Evolutionary conservation across 352 stramenopile genomes (phyloP).

Genomic region (Globisporangium viniferum): DNA sequence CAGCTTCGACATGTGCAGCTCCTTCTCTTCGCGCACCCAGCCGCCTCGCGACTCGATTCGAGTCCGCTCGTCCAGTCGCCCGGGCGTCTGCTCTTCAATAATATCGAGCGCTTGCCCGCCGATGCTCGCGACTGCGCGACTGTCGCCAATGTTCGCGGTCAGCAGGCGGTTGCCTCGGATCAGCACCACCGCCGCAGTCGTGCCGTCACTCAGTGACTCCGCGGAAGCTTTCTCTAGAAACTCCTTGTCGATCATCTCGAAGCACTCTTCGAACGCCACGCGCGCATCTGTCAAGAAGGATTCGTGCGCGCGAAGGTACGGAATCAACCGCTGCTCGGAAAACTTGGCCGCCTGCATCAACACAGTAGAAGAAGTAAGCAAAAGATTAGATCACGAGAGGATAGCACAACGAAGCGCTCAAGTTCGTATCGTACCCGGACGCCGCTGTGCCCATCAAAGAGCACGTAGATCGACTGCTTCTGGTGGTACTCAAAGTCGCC

Average conservation of each 20-base stretch:
- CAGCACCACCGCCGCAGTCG: slow-evolving; percentile 73
- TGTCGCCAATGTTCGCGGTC: slow-evolving; percentile 87
- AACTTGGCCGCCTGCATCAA: slow-evolving; percentile 62
- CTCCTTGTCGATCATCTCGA: slow-evolving; percentile 72
- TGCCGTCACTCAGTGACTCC: slow-evolving; percentile 73
- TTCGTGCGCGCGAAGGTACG: slow-evolving; percentile 72
- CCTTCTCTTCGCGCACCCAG: slow-evolving; percentile 56
- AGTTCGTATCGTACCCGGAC: slow-evolving; percentile 45
- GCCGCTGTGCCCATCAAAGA: slow-evolving; percentile 85
- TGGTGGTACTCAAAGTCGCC: slow-evolving; percentile 32
- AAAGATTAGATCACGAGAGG: neutral
- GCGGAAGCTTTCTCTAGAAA: slow-evolving; percentile 62
- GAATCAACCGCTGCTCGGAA: slow-evolving; percentile 61
- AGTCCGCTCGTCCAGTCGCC: slow-evolving; percentile 60
- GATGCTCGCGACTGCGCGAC: slow-evolving; percentile 80
- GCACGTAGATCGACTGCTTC: slow-evolving; percentile 70
- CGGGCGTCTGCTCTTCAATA: slow-evolving; percentile 85
- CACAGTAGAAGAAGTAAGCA: neutral
- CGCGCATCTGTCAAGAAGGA: slow-evolving; percentile 56
- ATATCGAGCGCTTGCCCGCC: slow-evolving; percentile 78
- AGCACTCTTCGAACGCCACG: slow-evolving; percentile 69
- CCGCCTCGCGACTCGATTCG: slow-evolving; percentile 74
- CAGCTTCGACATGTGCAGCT: slow-evolving; percentile 85
- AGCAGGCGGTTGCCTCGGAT: slow-evolving; percentile 80
- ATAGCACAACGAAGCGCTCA: neutral